Base-by-base conservation (phyloP, 192 early-diverging fungal species). In the Mortierella antarctica region DNA sequence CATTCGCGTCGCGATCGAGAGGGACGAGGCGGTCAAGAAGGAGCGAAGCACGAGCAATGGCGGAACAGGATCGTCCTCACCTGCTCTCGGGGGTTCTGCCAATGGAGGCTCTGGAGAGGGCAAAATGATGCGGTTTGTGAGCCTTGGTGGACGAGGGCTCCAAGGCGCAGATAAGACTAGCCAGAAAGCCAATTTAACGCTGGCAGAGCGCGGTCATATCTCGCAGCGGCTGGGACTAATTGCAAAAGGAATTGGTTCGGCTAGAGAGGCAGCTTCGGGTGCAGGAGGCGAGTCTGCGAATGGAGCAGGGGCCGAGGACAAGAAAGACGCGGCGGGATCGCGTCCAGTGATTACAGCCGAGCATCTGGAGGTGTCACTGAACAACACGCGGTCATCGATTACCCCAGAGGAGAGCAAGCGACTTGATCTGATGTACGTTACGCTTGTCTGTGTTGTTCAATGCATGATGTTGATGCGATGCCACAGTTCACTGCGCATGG, bases 1-100 rank as follows among this genome's bases (percentile, higher is more conserved):
- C 0, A 93, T 98, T 67, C 96, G 97, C 58, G 91, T 91, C 15
- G 76, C 82, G 20, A 89, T 92, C 46, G 88, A 90, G 65, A 73
- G 73, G 39, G 70, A 75, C 42, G 83, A 83, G 21, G 82, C 84
- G n/a, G 21, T 73, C 62, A 77, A 75, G 46, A 81, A 85, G 63
- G 77, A 86, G 58, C 66, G 83, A 40, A 65, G 70, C 15, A 72
- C 23, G 21, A 64, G 66, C 20, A 60, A 23, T 12, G 50, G 71
- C 1, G 65, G 46, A 0, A 58, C 57, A 10, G 77, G 65, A 8
- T 8, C 65, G 6, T 68, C 64, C 7, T 68, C 77, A 2, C 59
- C 70, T 15, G 58, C 47, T 20, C 48, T 10, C 13, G 77, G 64
- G 21, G 52, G 31, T 11, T 18, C 39, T 14, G 54, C 62, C 4